A percentile compares a stretch with the other conserved stretches of the same genome.
Conservation (phyloP, 2,329 filamentous ascomycete genomes). For the Aspergillus chevalieri region DNA sequence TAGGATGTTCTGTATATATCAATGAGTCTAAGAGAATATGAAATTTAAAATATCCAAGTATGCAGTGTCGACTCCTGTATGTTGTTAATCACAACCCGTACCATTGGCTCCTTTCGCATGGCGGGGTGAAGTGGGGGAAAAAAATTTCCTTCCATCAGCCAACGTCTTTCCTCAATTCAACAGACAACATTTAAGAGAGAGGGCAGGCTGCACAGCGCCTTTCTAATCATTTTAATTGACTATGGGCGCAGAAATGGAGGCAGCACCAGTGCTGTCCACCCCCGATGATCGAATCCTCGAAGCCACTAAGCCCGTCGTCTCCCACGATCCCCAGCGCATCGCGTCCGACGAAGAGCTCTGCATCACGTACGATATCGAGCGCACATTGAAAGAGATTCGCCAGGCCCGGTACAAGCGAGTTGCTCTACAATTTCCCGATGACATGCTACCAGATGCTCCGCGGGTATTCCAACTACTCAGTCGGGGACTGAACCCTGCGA, state of each 20-base stretch:
- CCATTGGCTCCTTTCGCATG: slow-evolving; percentile 14
- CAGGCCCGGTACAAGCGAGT: slow-evolving; percentile 66
- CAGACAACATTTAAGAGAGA: background rate
- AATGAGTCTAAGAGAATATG: background rate
- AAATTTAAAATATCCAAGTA: background rate
- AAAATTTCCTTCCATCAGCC: slow-evolving; percentile 11
- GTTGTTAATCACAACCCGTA: background rate
- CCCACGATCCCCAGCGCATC: slow-evolving; percentile 24
- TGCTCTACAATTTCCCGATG: slow-evolving; percentile 91
- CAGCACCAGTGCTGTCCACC: slow-evolving; percentile 56
- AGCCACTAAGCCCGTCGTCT: slow-evolving; percentile 40
- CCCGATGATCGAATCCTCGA: slow-evolving; percentile 58
- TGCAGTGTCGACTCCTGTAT: background rate
- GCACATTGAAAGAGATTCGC: slow-evolving; percentile 72
- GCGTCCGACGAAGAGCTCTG: slow-evolving; percentile 64
- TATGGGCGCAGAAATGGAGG: slow-evolving; percentile 30
- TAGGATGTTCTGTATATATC: slow-evolving; percentile 1
- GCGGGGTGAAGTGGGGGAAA: slow-evolving; percentile 30
- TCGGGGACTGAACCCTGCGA: slow-evolving; percentile 40
- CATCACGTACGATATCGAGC: slow-evolving; percentile 75
- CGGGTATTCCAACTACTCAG: slow-evolving; percentile 65
- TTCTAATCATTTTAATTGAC: background rate
- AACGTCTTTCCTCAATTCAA: slow-evolving; percentile 6
- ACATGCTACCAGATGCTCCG: slow-evolving; percentile 81
- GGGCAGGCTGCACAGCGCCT: background rate